phyloP scores from a whole-genome alignment of 495 filamentous ascomycete genomes.

The Penicillium coprophilum region DNA sequence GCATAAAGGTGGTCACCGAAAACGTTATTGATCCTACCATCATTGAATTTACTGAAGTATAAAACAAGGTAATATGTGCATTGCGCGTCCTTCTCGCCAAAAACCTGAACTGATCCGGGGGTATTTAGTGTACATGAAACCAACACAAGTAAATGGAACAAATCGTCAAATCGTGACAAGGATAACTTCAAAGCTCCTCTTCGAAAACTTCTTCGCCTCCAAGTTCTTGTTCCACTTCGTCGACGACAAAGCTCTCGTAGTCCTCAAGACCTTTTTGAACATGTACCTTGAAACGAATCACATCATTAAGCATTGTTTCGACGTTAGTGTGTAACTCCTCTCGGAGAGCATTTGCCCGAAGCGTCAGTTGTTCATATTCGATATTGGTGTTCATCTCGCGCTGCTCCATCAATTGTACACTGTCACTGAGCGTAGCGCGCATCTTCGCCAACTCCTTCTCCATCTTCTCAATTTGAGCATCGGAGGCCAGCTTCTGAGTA shows the following conservation, averaged over 20 bases:
- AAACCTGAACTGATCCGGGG: constrained; percentile 6
- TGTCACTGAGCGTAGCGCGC: constrained; percentile 79
- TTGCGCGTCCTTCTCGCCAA: constrained; percentile 9
- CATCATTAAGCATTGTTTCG: constrained; percentile 92
- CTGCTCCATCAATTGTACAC: constrained; percentile 89
- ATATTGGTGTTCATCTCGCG: constrained; percentile 95
- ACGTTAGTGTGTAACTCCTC: constrained; percentile 96
- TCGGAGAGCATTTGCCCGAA: constrained; percentile 76
- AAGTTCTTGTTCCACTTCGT: constrained; percentile 84
- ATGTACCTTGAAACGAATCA: constrained; percentile 98
- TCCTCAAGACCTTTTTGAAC: constrained; percentile 88
- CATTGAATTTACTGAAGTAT: no score
- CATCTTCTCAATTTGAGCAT: constrained; percentile 96
- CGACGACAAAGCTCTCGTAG: constrained; percentile 87
- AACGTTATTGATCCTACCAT: no score
- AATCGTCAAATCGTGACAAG: constrained; percentile 10
- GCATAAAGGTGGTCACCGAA: no score
- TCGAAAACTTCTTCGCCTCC: constrained; percentile 46
- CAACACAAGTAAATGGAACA: constrained; percentile 8
- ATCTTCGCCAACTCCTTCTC: constrained; percentile 95
- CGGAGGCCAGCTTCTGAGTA: constrained; percentile 80
- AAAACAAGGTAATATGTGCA: constrained; percentile 2
- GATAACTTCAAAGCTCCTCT: constrained; percentile 32
- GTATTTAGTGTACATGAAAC: constrained; percentile 18
- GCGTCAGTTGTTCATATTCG: constrained; percentile 90